phyloP scores from a whole-genome alignment of 2,329 filamentous ascomycete genomes.

The Pseudocercospora fijiensis region DNA sequence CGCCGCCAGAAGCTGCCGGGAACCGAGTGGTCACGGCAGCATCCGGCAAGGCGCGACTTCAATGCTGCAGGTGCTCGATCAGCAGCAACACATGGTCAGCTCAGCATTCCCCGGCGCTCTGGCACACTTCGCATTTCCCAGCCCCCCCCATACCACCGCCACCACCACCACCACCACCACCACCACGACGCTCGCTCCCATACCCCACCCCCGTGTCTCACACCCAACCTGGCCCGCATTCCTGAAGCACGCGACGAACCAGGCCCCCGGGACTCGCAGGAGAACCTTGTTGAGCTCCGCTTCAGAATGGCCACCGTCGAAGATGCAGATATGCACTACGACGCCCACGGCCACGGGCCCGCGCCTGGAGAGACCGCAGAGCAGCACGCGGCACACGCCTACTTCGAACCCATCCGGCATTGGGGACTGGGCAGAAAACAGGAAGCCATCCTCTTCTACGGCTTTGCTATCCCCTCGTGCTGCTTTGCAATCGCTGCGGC shows the following conservation, averaged over 20 bases:
- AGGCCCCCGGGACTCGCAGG: neutral
- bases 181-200: no score
- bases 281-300: slow-evolving; percentile 6
- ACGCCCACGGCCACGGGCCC: slow-evolving; percentile 20
- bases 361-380: slow-evolving; percentile 33
- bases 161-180: no score
- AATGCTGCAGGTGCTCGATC: neutral
- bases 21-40: neutral
- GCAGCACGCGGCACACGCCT: slow-evolving; percentile 32
- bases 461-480: slow-evolving; percentile 33
- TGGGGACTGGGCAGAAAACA: slow-evolving; percentile 32
- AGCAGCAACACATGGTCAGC: slow-evolving; percentile 1
- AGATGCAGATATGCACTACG: slow-evolving; percentile 21
- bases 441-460: slow-evolving; percentile 36
- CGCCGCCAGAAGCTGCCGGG: neutral
- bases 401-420: slow-evolving; percentile 29
- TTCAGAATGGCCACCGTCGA: slow-evolving; percentile 21
- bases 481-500: slow-evolving; percentile 33
- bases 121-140: neutral
- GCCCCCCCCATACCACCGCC: neutral
- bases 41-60: neutral
- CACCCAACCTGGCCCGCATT: neutral
- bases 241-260: neutral
- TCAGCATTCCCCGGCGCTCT: neutral
- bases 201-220: neutral